These are phyloP conservation scores for Porcisia hertigi DNA, from an alignment of 208 protist genomes.

Conservation along the genomic window DNA sequence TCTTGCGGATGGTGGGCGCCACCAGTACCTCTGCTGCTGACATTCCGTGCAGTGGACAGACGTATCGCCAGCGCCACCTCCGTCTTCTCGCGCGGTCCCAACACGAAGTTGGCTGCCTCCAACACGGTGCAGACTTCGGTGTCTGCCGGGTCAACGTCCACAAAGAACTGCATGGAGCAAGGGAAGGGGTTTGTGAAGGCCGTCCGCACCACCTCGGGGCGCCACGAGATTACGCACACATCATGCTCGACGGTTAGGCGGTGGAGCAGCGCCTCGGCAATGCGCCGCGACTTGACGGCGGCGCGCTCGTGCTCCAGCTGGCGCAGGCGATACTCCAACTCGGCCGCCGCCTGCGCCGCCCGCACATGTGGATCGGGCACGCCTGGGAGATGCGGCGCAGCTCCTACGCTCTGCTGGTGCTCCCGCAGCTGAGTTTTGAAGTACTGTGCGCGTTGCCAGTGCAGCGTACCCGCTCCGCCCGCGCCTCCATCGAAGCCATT, in stretches of 20 bases:
- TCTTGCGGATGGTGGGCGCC: constrained; percentile 7
- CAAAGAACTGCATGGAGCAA: constrained; percentile 64
- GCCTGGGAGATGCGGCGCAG: constrained; percentile 37
- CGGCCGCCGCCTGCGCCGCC: constrained; percentile 37
- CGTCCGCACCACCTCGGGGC: constrained; percentile 59
- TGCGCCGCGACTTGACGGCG: constrained; percentile 67
- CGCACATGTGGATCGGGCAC: constrained; percentile 58
- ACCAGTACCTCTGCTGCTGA: background rate
- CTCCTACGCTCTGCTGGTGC: constrained; percentile 19
- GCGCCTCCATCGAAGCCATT: background rate
- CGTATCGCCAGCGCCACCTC: constrained; percentile 62
- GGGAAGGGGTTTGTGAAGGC: constrained; percentile 73
- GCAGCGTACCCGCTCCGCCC: constrained; percentile 23
- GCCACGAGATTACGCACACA: constrained; percentile 57
- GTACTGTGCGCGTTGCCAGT: constrained; percentile 69
- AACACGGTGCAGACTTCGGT: constrained; percentile 44
- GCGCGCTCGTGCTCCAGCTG: constrained; percentile 81
- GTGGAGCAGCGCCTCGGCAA: constrained; percentile 69
- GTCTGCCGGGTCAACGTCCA: constrained; percentile 49
- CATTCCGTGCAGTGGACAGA: constrained; percentile 19
- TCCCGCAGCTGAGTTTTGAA: constrained; percentile 51
- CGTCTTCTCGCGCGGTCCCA: constrained; percentile 65
- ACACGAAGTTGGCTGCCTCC: constrained; percentile 42
- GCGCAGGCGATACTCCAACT: constrained; percentile 78
- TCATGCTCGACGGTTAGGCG: constrained; percentile 72